Evolutionary conservation across 1,139 yeast genomes (phyloP).

Genomic region (Hemisphaericaspora xylofermentans): DNA sequence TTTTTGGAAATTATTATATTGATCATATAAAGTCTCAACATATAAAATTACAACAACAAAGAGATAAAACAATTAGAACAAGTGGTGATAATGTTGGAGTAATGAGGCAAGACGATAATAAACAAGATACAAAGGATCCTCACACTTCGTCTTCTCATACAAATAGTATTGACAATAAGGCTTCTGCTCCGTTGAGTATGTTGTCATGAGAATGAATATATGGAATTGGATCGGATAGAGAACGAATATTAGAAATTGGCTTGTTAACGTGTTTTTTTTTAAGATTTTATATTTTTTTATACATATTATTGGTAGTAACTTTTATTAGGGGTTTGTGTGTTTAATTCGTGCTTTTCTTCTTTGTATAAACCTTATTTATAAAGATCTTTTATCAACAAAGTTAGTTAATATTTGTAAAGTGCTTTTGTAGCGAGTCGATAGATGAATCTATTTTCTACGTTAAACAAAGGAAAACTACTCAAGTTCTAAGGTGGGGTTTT

Average conservation of each 20-base stretch:
- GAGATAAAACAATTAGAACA: constrained; percentile 8
- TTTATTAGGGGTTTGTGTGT: too few species aligned
- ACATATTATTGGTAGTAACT: too few species aligned
- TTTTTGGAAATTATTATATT: constrained; percentile 57
- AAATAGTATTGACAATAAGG: constrained; percentile 10
- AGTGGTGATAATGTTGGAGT: constrained; percentile 5
- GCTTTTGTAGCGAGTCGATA: too few species aligned
- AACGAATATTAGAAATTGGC: too few species aligned
- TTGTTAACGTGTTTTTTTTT: neutral
- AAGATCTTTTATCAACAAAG: too few species aligned
- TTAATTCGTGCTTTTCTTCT: too few species aligned
- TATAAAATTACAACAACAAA: constrained; percentile 11
- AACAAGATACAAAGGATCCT: constrained; percentile 3
- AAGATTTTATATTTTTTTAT: neutral
- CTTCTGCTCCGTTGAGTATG: constrained; percentile 15
- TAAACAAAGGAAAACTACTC: too few species aligned
- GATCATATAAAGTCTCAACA: constrained; percentile 15
- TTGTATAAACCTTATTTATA: too few species aligned
- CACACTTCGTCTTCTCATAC: constrained; percentile 5
- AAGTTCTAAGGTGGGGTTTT: too few species aligned
- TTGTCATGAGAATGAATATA: constrained; percentile 7
- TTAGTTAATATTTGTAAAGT: too few species aligned
- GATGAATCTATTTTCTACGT: too few species aligned
- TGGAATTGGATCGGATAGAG: neutral
- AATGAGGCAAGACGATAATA: constrained; percentile 4